Conservation (phyloP, 768 basidiomycete genomes). For the Leccinum longicurvipes region DNA sequence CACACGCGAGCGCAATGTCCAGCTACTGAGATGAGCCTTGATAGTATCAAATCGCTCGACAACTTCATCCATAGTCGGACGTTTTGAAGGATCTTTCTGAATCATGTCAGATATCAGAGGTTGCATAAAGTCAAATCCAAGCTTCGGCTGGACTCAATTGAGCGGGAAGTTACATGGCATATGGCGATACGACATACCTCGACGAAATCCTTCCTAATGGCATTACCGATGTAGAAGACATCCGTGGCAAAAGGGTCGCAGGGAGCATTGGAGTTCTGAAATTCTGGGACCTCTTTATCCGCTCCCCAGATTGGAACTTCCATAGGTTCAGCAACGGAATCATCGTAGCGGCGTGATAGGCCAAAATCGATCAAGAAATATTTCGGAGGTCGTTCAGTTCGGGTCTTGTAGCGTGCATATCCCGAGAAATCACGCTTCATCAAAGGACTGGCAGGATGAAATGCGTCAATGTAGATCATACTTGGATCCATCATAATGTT, state of each 20-base stretch:
- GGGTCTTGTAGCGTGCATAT: background rate
- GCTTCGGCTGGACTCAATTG: background rate
- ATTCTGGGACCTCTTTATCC: background rate
- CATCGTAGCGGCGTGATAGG: background rate
- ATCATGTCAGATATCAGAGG: conserved; percentile 37
- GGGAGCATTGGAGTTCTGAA: background rate
- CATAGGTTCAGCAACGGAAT: background rate
- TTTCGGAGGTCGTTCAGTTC: background rate
- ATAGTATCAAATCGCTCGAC: background rate
- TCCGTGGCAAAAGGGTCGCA: background rate
- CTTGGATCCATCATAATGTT: background rate
- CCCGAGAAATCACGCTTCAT: background rate
- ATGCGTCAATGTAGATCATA: background rate
- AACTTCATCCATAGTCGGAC: conserved; percentile 37
- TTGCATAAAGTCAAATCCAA: conserved; percentile 30
- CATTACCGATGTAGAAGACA: background rate
- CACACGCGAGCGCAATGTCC: conserved; percentile 30
- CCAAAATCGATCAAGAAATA: background rate
- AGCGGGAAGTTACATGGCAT: background rate
- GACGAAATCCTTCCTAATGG: background rate
- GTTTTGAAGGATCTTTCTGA: conserved; percentile 32
- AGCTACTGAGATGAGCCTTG: conserved; percentile 14
- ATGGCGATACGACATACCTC: background rate
- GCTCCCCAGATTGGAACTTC: background rate
- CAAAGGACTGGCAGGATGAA: background rate